A percentile compares a stretch with the other conserved stretches of the same genome.
Conservation (phyloP, 1,284 basidiomycete genomes). For the Ceratobasidium theobromae region DNA sequence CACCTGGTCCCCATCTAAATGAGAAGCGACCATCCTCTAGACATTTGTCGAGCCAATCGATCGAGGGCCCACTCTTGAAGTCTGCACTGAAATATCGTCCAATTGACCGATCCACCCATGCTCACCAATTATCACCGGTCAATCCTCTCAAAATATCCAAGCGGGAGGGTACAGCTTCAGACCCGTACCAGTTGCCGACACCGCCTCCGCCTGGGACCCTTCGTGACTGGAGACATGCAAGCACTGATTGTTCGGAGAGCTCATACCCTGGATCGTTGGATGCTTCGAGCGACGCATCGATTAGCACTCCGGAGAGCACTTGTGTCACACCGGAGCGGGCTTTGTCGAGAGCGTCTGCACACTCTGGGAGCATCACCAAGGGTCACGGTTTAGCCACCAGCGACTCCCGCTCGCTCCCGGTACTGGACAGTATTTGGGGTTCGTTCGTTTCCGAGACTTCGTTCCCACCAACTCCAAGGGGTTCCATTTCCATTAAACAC, state of each 20-base stretch:
- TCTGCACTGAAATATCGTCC: constrained; percentile 4
- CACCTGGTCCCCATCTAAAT: too few species aligned
- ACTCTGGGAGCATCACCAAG: neutral
- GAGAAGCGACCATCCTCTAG: too few species aligned
- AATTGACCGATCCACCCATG: neutral
- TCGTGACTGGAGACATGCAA: neutral
- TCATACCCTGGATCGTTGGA: too few species aligned
- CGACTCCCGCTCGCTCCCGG: constrained; percentile 20
- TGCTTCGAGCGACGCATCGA: too few species aligned
- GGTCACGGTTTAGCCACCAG: neutral
- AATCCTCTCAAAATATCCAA: neutral
- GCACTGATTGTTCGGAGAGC: neutral
- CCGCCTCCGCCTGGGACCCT: neutral
- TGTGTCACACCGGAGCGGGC: too few species aligned
- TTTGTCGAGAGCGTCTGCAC: neutral
- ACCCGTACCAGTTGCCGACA: neutral
- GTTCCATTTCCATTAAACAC: too few species aligned
- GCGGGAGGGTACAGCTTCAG: neutral
- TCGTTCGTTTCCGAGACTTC: constrained; percentile 26
- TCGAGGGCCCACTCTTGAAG: constrained; percentile 3
- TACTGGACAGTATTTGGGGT: constrained; percentile 26
- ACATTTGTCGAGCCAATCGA: too few species aligned
- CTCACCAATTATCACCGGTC: neutral
- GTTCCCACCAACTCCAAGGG: constrained; percentile 3
- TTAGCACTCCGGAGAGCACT: too few species aligned